Evolutionary conservation across 805 yeast genomes (phyloP), one percentile per base, ranked within the genome.

Genomic region (Starmerella powellii): DNA sequence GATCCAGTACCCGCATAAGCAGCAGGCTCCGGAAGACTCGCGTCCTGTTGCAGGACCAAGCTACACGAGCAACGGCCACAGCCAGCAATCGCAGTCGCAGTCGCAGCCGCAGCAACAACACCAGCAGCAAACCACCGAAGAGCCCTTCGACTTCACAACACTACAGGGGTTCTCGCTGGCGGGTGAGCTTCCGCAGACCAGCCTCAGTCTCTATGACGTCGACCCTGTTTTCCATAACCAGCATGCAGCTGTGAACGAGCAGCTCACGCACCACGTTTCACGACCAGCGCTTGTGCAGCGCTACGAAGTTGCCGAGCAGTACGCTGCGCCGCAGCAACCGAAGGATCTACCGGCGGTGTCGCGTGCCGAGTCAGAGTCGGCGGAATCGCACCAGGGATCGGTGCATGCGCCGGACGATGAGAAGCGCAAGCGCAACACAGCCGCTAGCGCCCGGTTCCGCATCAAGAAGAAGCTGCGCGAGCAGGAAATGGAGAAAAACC

Each of bases 391-490:
- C 24, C 19, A 12, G n/a, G 8, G 15, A n/a, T 3, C 24, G 21
- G 17, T 16, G 20, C 18, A 31, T 19, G 17, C 17, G 31, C 26
- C 71, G 18, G 77, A 73, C 45, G 71, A 69, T 34, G 91, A 81
- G 56, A 88, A 84, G 63, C 72, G 94, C 48, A 74, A 80, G 50
- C 72, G 93, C 54, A 87, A 86, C 63, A 86, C 95, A 0, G 95
- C 91, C 1, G 97, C 98, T 1, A 77, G 88, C 17, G 96, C 96
- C 3, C 70, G 97, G 46, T 88, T 88, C 68, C 72, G 98, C 50
- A 74, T 85, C 58, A 85, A 84, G 71, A 86, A 83, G 75, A 87
- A 88, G 70, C 56, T 80, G 63, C 81, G 84, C 60, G 96, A 88
- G 63, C 91, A 82, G 63, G 88, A 87, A 58, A 73, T 88, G 77